Conservation (phyloP, 2,329 filamentous ascomycete species). For the Trichoderma semiorbis region DNA sequence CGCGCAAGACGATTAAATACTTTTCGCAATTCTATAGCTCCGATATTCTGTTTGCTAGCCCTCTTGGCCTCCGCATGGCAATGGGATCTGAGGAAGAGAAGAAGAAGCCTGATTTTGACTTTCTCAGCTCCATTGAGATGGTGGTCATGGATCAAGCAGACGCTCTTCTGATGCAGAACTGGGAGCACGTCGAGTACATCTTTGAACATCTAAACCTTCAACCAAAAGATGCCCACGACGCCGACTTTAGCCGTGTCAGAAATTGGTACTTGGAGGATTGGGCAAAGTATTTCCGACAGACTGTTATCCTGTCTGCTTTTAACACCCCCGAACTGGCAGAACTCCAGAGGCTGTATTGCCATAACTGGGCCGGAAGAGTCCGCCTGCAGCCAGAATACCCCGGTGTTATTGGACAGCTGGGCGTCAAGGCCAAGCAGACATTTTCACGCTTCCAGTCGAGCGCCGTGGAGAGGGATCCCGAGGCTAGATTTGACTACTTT, state of each 20-base stretch:
- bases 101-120: constrained; percentile 73
- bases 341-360: constrained; percentile 70
- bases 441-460: constrained; percentile 80
- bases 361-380: constrained; percentile 75
- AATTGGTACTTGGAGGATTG: constrained; percentile 91
- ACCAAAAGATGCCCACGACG: constrained; percentile 84
- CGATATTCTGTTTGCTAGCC: constrained; percentile 89
- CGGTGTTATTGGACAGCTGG: constrained; percentile 70
- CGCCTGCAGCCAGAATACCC: constrained; percentile 68
- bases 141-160: constrained; percentile 89
- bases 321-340: constrained; percentile 85
- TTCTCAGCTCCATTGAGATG: constrained; percentile 88
- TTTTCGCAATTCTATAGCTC: constrained; percentile 96
- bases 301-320: constrained; percentile 75
- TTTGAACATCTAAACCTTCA: constrained; percentile 89
- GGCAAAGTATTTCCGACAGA: constrained; percentile 78
- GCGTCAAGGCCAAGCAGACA: constrained; percentile 73
- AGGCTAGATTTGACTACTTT: constrained; percentile 89
- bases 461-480: constrained; percentile 71
- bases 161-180: constrained; percentile 94
- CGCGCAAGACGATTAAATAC: constrained; percentile 90
- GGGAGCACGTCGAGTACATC: constrained; percentile 91
- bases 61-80: constrained; percentile 83
- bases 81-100: constrained; percentile 72
- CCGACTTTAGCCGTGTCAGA: constrained; percentile 87